phyloP scores from a whole-genome alignment of 768 basidiomycete species.

The Tulasnella sp. region DNA sequence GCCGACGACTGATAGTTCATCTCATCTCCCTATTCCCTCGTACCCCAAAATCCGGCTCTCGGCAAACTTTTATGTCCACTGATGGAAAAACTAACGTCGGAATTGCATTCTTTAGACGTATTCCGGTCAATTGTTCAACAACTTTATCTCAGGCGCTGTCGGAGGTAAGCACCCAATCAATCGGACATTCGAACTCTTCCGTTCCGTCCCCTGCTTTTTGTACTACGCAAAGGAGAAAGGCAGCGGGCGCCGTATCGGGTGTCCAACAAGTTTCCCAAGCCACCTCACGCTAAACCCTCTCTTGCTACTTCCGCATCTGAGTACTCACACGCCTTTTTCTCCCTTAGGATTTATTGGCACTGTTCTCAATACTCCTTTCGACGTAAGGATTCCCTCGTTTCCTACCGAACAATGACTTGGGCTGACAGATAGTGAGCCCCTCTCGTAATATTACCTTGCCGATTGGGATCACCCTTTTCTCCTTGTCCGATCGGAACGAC shows the following conservation, averaged over 20 bases:
- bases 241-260: background rate
- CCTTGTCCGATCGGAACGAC: background rate
- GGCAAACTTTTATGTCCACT: too few species aligned
- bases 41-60: background rate
- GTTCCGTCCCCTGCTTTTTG: background rate
- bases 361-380: conserved; percentile 74
- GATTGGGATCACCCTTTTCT: background rate
- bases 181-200: background rate
- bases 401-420: background rate
- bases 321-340: background rate
- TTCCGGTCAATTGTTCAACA: conserved; percentile 69
- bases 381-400: conserved; percentile 32
- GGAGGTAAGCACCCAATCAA: conserved; percentile 43
- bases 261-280: background rate
- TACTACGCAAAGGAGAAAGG: background rate
- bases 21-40: too few species aligned
- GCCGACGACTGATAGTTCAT: too few species aligned
- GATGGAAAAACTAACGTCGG: background rate
- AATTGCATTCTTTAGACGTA: conserved; percentile 35
- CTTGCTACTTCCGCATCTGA: background rate
- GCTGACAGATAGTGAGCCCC: background rate
- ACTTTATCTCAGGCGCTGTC: conserved; percentile 80
- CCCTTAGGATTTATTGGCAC: conserved; percentile 42
- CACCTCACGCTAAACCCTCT: background rate
- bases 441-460: background rate